A percentile compares a stretch with the other conserved stretches of the same genome.
Conservation (phyloP, 1,284 basidiomycete genomes). For the Dichomitus squalens region DNA sequence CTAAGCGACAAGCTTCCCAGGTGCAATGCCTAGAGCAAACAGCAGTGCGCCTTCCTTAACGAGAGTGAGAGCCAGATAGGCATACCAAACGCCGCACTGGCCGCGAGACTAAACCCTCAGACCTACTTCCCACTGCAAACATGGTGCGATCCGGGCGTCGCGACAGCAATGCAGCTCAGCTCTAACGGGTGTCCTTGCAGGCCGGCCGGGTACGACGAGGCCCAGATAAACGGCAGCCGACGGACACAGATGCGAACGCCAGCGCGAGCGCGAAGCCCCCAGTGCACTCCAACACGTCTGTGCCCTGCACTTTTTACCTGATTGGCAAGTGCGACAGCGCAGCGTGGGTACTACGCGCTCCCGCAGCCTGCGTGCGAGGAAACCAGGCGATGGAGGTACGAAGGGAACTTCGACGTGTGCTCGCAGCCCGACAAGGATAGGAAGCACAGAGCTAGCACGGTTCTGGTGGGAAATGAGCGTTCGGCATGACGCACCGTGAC, state of each 20-base stretch:
- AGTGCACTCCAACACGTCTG: background rate
- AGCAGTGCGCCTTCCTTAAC: constrained; percentile 2
- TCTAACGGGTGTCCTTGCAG: background rate
- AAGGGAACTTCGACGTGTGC: background rate
- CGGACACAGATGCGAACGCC: background rate
- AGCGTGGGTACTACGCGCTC: too few species aligned
- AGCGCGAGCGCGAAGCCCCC: background rate
- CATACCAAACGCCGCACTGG: too few species aligned
- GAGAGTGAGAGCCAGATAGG: background rate
- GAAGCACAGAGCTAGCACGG: background rate
- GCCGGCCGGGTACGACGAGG: background rate
- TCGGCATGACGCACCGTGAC: background rate
- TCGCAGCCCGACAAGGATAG: background rate
- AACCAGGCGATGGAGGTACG: background rate
- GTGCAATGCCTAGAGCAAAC: background rate
- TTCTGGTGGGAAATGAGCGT: background rate
- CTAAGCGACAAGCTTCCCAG: constrained; percentile 19
- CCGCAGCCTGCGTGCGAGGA: background rate
- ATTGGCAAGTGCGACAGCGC: background rate
- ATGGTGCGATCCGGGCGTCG: too few species aligned
- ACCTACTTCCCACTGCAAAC: too few species aligned
- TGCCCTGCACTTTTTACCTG: background rate
- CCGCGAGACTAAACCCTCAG: too few species aligned
- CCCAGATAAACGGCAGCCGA: background rate
- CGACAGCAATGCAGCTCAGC: too few species aligned